Conservation (phyloP, 495 filamentous ascomycete species). For the Hypoxylon lienhwacheense region DNA sequence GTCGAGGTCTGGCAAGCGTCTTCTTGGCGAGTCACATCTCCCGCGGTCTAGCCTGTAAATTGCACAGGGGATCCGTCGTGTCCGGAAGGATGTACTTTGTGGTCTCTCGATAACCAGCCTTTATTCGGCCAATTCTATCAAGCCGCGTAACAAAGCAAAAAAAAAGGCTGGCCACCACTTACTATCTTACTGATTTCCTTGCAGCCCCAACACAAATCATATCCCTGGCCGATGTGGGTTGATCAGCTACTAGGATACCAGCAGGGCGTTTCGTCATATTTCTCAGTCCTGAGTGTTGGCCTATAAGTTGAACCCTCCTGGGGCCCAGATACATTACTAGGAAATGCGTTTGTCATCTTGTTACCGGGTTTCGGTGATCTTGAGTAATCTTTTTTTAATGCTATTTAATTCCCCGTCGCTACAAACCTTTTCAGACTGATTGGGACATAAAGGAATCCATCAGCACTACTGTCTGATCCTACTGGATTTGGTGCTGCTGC, state of each 20-base stretch:
- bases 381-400: conserved; percentile 24
- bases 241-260: conserved; percentile 34
- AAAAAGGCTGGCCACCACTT: conserved; percentile 31
- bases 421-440: conserved; percentile 27
- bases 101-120: conserved; percentile 27
- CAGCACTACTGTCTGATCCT: conserved; percentile 37
- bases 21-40: conserved; percentile 34
- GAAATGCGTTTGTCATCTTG: conserved; percentile 26
- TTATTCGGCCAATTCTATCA: conserved; percentile 34
- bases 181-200: conserved; percentile 30
- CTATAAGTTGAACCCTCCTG: conserved; percentile 26
- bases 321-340: conserved; percentile 33
- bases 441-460: conserved; percentile 36
- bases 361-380: conserved; percentile 34
- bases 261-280: conserved; percentile 36
- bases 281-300: conserved; percentile 20
- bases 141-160: conserved; percentile 31
- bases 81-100: conserved; percentile 20
- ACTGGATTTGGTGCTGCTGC: conserved; percentile 26
- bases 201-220: conserved; percentile 35
- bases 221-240: conserved; percentile 31
- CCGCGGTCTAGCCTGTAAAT: conserved; percentile 33
- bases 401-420: conserved; percentile 32
- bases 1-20: conserved; percentile 18
- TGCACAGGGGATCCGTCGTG: conserved; percentile 20